These are phyloP conservation scores for Anacardium occidentale DNA, from an alignment of 345 rosid genomes.

Conservation along the genomic window DNA sequence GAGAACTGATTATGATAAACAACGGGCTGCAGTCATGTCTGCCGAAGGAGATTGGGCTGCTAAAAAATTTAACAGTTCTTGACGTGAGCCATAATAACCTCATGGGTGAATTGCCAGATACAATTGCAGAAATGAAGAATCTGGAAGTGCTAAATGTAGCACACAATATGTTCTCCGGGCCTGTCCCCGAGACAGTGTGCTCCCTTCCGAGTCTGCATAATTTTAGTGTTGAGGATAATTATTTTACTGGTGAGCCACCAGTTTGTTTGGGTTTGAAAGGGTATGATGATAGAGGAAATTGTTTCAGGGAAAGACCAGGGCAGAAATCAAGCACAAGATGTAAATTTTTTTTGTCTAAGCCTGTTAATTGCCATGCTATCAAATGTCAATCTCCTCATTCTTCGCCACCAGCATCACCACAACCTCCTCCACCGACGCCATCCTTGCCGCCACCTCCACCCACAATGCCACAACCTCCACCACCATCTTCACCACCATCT, in stretches of 20 bases:
- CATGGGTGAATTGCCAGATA: slow-evolving; percentile 54
- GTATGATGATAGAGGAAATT: slow-evolving; percentile 49
- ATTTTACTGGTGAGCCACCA: slow-evolving; percentile 47
- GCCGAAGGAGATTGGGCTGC: slow-evolving; percentile 53
- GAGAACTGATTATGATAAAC: slow-evolving; percentile 60
- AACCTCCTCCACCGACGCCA: slow-evolving; percentile 1
- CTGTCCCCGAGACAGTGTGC: slow-evolving; percentile 52
- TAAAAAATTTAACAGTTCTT: slow-evolving; percentile 58
- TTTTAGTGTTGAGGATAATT: slow-evolving; percentile 58
- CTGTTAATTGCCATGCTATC: slow-evolving; percentile 44
- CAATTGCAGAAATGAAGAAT: slow-evolving; percentile 48
- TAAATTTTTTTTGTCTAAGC: slow-evolving; percentile 48
- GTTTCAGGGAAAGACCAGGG: slow-evolving; percentile 38
- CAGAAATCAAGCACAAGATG: slow-evolving; percentile 70
- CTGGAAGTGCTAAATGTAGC: slow-evolving; percentile 58
- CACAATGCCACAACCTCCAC: slow-evolving; percentile 15
- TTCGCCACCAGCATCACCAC: slow-evolving; percentile 10
- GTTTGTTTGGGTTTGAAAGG: slow-evolving; percentile 40
- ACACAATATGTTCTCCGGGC: slow-evolving; percentile 62
- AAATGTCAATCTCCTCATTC: slow-evolving; percentile 35
- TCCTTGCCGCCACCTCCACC: no score
- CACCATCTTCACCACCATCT: slow-evolving; percentile 6
- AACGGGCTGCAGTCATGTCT: slow-evolving; percentile 63
- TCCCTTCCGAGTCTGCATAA: slow-evolving; percentile 52
- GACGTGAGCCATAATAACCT: slow-evolving; percentile 63